Evolutionary conservation across 495 filamentous ascomycete species (phyloP).

Genomic region (Talaromyces nanjingensis): DNA sequence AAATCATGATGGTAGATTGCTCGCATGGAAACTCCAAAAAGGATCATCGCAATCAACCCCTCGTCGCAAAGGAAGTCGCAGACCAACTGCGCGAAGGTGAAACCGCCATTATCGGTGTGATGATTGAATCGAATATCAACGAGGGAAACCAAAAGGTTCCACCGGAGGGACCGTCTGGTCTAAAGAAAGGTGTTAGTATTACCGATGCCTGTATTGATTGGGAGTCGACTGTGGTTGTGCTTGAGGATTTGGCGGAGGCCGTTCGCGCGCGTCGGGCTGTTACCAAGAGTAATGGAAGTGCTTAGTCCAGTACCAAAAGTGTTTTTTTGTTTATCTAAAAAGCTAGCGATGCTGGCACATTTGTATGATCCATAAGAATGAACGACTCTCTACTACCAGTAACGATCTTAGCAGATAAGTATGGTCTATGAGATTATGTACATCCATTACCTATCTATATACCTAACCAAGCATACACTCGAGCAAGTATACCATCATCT

Average conservation of each 20-base stretch:
- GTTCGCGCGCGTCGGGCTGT: conserved; percentile 62
- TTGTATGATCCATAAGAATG: background rate
- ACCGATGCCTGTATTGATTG: conserved; percentile 97
- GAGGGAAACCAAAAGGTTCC: conserved; percentile 95
- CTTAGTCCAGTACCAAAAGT: conserved; percentile 3
- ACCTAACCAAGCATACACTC: background rate
- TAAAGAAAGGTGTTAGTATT: conserved; percentile 92
- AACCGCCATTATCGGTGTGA: conserved; percentile 84
- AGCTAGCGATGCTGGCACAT: background rate
- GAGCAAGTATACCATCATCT: background rate
- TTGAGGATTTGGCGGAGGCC: conserved; percentile 83
- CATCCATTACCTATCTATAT: background rate
- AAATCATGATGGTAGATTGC: conserved; percentile 97
- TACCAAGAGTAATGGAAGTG: conserved; percentile 22
- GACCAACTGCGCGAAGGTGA: conserved; percentile 85
- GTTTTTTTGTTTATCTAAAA: background rate
- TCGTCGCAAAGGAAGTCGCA: conserved; percentile 74
- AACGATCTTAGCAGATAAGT: background rate
- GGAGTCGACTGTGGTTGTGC: conserved; percentile 75
- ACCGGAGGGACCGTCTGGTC: conserved; percentile 63
- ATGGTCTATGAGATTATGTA: background rate
- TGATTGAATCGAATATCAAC: conserved; percentile 98
- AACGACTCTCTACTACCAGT: background rate
- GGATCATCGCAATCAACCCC: conserved; percentile 78
- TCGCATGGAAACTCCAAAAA: conserved; percentile 73